Evolutionary conservation across 768 basidiomycete genomes (phyloP).

Genomic region (Melanogaster broomeanus): DNA sequence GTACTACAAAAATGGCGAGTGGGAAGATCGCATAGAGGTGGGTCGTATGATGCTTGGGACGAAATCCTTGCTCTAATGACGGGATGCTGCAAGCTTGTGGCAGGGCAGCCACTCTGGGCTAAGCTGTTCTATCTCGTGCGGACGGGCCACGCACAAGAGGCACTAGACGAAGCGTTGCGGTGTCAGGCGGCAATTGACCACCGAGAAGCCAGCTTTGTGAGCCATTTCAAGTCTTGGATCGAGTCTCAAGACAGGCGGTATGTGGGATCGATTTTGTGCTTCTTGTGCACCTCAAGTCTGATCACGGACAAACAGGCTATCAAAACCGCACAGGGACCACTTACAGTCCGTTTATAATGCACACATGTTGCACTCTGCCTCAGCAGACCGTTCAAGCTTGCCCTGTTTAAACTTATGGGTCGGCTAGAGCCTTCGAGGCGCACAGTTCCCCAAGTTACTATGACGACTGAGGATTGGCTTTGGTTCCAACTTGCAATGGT

Average conservation of each 20-base stretch:
- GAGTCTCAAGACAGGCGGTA: constrained; percentile 79
- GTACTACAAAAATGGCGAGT: constrained; percentile 78
- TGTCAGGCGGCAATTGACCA: constrained; percentile 72
- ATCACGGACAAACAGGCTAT: constrained; percentile 45
- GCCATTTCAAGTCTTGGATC: constrained; percentile 81
- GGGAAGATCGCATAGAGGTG: constrained; percentile 90
- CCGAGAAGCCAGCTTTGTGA: constrained; percentile 81
- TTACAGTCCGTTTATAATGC: constrained; percentile 80
- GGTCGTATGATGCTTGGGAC: constrained; percentile 15
- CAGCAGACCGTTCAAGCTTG: constrained; percentile 95
- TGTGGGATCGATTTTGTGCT: constrained; percentile 15
- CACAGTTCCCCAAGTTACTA: constrained; percentile 80
- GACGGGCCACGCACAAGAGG: constrained; percentile 80
- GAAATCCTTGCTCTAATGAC: constrained; percentile 1
- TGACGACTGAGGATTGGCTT: constrained; percentile 96
- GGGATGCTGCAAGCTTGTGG: constrained; percentile 61
- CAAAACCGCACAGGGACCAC: constrained; percentile 76
- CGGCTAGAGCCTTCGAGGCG: constrained; percentile 83
- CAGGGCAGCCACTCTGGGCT: constrained; percentile 91
- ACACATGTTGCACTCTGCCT: constrained; percentile 86
- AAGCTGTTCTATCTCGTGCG: constrained; percentile 91
- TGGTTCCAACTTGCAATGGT: constrained; percentile 96
- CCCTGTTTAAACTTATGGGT: constrained; percentile 93
- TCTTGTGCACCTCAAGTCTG: background rate
- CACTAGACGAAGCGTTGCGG: constrained; percentile 70